Evolutionary conservation across 345 rosid species (phyloP), one percentile per base, ranked within the genome.

Genomic region (Hibiscus trionum): DNA sequence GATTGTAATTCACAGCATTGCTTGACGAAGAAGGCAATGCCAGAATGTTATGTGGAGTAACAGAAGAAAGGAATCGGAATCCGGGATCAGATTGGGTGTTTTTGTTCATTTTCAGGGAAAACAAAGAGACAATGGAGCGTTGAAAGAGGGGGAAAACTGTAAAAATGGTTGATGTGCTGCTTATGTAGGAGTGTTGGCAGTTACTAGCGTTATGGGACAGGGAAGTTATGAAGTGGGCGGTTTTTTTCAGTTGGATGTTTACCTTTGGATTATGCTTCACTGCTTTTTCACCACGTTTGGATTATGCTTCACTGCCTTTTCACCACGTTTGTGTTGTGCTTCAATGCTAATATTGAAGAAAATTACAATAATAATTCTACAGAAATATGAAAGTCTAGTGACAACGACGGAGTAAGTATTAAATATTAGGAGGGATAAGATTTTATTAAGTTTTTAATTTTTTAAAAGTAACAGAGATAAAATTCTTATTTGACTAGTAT

Each of bases 131-230:
- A 44, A 55, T 3, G 61, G 49, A 46, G 65, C 39, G 1, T 1
- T 56, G 37, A 64, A 79, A 62, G 61, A 61, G 27, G 58, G 24
- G n/a, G 56, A 75, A 72, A 71, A 57, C 3, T 71, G 58, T 19
- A 50, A 59, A 24, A 57, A 71, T 65, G 80, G 79, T 44, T 77
- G 64, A 27, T 64, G 61, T 11, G 59, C 27, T 76, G 84, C 35
- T 79, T 85, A 72, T 80, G 82, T 79, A 84, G 84, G 72, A 57
- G 80, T n/a, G 53, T 42, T 31, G 77, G 72, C 80, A 66, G 80
- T 78, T 83, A 75, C 77, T 24, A 49, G 33, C 15, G 31, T 61
- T 16, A 57, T 49, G 61, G 56, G 53, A 70, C 62, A 76, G 66
- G 26, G 39, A 57, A 71, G 61, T 69, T 55, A 64, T 42, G 61